These are phyloP conservation scores for Aurifilum marmelostoma DNA, from an alignment of 2,329 filamentous ascomycete genomes.

Conservation along the genomic window DNA sequence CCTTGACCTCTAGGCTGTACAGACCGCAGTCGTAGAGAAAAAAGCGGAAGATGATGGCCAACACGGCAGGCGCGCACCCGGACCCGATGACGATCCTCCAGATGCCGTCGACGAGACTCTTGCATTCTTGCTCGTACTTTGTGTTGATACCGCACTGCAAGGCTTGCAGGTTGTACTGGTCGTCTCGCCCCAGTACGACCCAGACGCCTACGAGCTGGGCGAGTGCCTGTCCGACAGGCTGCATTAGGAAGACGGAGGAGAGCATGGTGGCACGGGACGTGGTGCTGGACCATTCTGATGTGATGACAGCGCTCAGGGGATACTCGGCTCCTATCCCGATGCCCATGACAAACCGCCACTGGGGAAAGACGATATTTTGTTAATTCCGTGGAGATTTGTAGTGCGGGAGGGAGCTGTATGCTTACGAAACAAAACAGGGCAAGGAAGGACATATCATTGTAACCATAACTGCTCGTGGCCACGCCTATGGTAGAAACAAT, in stretches of 20 bases:
- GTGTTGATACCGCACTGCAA: conserved; percentile 54
- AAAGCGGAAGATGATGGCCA: conserved; percentile 69
- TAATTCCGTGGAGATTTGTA: not conserved
- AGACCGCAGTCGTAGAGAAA: conserved; percentile 68
- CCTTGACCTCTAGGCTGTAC: conserved; percentile 67
- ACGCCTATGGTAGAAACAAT: conserved; percentile 61
- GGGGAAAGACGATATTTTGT: not conserved
- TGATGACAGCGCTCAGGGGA: conserved; percentile 68
- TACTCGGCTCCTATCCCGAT: conserved; percentile 69
- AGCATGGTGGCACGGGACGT: conserved; percentile 70
- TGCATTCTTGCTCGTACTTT: conserved; percentile 49
- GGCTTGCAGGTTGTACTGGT: conserved; percentile 45
- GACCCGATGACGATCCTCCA: conserved; percentile 71
- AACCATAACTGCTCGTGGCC: conserved; percentile 55
- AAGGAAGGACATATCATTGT: conserved; percentile 53
- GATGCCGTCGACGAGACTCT: conserved; percentile 58
- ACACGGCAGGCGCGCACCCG: conserved; percentile 64
- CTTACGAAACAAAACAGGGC: conserved; percentile 53
- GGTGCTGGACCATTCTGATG: conserved; percentile 66
- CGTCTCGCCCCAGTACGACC: conserved; percentile 52
- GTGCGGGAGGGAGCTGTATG: conserved; percentile 8
- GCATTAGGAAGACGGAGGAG: conserved; percentile 70
- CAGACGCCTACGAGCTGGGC: conserved; percentile 64
- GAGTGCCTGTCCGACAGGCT: conserved; percentile 67
- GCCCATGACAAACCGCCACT: conserved; percentile 60